Evolutionary conservation across 768 basidiomycete genomes (phyloP).

Genomic region (Basidioascus undulatus): DNA sequence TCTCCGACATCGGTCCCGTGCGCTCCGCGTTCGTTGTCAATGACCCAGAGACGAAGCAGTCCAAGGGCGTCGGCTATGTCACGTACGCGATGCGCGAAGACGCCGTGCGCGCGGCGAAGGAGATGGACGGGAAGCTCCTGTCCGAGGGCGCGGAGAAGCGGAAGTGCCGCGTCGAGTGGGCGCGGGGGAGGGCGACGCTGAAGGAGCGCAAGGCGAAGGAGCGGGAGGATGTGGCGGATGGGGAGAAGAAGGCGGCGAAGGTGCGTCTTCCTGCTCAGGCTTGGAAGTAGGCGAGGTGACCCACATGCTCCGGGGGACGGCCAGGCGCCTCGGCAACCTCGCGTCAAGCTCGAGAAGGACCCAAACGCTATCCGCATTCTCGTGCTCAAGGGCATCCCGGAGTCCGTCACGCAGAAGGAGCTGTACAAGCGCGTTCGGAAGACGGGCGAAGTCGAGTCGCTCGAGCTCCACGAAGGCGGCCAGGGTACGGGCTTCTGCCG

Average conservation of each 20-base stretch:
- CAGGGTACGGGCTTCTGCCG: background rate
- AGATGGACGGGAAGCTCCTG: too few species aligned
- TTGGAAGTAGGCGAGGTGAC: background rate
- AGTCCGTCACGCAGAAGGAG: slow-evolving; percentile 16
- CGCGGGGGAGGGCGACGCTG: slow-evolving; percentile 11
- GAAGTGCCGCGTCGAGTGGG: slow-evolving; percentile 19
- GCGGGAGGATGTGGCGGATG: slow-evolving; percentile 1
- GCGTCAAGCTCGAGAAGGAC: slow-evolving; percentile 21
- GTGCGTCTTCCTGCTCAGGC: background rate
- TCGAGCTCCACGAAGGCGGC: slow-evolving; percentile 12
- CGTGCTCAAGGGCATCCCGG: slow-evolving; percentile 18
- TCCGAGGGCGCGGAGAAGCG: slow-evolving; percentile 42
- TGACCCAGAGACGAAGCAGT: slow-evolving; percentile 41
- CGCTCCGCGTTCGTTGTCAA: slow-evolving; percentile 80
- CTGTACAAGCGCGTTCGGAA: slow-evolving; percentile 19
- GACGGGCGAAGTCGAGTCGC: slow-evolving; percentile 12
- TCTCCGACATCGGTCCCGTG: slow-evolving; percentile 87
- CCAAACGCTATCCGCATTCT: slow-evolving; percentile 59
- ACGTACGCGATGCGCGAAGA: slow-evolving; percentile 76
- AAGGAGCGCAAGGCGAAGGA: slow-evolving; percentile 8
- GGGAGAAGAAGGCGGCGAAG: slow-evolving; percentile 1
- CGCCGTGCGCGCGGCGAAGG: slow-evolving; percentile 27
- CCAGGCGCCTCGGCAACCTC: slow-evolving; percentile 2
- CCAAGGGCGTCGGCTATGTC: slow-evolving; percentile 92
- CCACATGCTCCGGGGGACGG: slow-evolving; percentile 1